A percentile compares a stretch with the other conserved stretches of the same genome.
phyloP scores from a whole-genome alignment of 2,329 filamentous ascomycete genomes.

The Thelonectria blattea region DNA sequence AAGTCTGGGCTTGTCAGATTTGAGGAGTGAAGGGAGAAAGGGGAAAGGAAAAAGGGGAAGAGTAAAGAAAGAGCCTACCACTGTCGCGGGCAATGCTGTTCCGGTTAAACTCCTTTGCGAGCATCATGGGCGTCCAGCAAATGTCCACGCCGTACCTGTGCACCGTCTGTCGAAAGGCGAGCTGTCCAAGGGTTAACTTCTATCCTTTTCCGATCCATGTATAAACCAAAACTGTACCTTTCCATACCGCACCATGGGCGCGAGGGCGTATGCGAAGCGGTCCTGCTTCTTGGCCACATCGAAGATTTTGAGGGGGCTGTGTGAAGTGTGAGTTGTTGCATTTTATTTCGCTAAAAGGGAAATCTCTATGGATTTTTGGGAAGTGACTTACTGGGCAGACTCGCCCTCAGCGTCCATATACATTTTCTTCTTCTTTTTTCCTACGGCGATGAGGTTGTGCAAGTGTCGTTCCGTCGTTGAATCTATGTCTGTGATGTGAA shows the following conservation, averaged over 20 bases:
- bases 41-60: too few relatives aligned
- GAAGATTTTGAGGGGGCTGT: conserved; percentile 65
- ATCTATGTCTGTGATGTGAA: neutral
- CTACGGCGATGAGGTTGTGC: neutral
- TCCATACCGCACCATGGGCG: conserved; percentile 73
- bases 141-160: conserved; percentile 69
- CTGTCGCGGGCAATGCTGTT: conserved; percentile 65
- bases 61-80: conserved; percentile 45
- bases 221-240: conserved; percentile 47
- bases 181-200: conserved; percentile 45
- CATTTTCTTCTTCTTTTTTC: conserved; percentile 25
- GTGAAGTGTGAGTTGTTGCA: conserved; percentile 16
- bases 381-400: conserved; percentile 32
- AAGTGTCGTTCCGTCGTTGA: neutral
- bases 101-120: conserved; percentile 72
- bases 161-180: conserved; percentile 73
- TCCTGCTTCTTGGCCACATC: conserved; percentile 58
- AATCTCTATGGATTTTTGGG: conserved; percentile 22
- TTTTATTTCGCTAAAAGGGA: conserved; percentile 14
- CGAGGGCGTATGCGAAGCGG: conserved; percentile 63
- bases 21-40: too few relatives aligned
- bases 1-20: conserved; percentile 52
- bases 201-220: neutral
- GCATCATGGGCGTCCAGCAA: conserved; percentile 75
- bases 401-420: conserved; percentile 25